Conservation (phyloP, 495 filamentous ascomycete species). For the Xanthoparmelia taractica region DNA sequence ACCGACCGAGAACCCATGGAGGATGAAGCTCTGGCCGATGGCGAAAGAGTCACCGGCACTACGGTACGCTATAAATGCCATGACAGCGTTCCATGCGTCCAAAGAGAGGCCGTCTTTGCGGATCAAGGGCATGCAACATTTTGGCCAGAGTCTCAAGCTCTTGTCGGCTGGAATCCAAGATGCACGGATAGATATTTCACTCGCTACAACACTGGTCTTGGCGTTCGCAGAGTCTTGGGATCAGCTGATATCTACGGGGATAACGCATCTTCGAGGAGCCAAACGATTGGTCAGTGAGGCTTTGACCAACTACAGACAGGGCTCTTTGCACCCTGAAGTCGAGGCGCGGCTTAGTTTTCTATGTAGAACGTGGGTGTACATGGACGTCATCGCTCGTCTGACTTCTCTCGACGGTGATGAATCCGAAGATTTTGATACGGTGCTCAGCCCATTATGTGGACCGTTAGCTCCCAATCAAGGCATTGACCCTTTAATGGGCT, state of each 20-base stretch:
- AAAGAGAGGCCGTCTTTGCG: conserved; percentile 50
- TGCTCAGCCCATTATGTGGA: conserved; percentile 32
- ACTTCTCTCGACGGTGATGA: conserved; percentile 59
- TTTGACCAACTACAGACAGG: conserved; percentile 38
- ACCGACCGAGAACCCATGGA: conserved; percentile 68
- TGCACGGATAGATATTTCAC: conserved; percentile 57
- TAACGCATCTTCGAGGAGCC: conserved; percentile 64
- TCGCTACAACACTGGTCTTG: conserved; percentile 66
- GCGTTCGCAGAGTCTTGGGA: conserved; percentile 78
- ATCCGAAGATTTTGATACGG: conserved; percentile 44
- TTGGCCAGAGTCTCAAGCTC: conserved; percentile 55
- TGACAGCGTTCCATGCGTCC: conserved; percentile 70
- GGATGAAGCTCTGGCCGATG: conserved; percentile 65
- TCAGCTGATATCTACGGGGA: conserved; percentile 64
- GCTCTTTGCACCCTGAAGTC: conserved; percentile 34
- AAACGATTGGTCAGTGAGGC: conserved; percentile 56
- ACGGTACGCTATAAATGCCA: conserved; percentile 66
- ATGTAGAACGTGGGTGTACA: conserved; percentile 73
- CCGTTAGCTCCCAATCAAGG: conserved; percentile 44
- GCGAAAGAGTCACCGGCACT: conserved; percentile 58
- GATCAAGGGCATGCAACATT: conserved; percentile 63
- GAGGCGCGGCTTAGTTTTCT: conserved; percentile 57
- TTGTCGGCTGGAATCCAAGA: conserved; percentile 51
- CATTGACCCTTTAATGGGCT: conserved; percentile 72
- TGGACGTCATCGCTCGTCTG: conserved; percentile 72